phyloP scores from a whole-genome alignment of 768 basidiomycete species.

The Lactifluus subvellereus region DNA sequence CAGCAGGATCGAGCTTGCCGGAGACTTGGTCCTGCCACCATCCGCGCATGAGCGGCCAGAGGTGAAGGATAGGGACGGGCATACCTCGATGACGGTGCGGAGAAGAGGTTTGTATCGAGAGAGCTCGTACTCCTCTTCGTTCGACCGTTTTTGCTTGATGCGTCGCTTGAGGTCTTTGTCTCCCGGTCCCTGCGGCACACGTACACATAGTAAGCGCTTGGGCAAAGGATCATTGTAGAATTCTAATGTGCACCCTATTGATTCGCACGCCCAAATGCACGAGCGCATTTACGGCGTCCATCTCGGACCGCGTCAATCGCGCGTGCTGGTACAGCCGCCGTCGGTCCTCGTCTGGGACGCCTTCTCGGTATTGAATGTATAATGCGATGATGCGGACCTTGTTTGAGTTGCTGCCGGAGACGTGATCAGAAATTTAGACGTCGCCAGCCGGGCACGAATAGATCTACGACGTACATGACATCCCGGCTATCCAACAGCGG shows the following conservation, averaged over 20 bases:
- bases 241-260: constrained; percentile 54
- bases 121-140: constrained; percentile 95
- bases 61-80: neutral
- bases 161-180: constrained; percentile 79
- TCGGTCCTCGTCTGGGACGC: constrained; percentile 97
- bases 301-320: constrained; percentile 76
- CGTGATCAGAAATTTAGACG: constrained; percentile 14
- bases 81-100: constrained; percentile 76
- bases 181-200: constrained; percentile 48
- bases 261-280: constrained; percentile 78
- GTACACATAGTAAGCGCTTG: neutral
- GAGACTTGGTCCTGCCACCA: constrained; percentile 69
- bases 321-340: constrained; percentile 94
- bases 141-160: constrained; percentile 64
- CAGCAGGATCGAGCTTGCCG: constrained; percentile 65
- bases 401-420: constrained; percentile 59
- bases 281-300: constrained; percentile 89
- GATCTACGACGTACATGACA: constrained; percentile 51
- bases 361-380: constrained; percentile 91
- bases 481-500: constrained; percentile 85
- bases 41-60: neutral
- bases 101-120: constrained; percentile 88
- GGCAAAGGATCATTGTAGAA: neutral
- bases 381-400: constrained; percentile 96
- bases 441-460: neutral